phyloP scores from a whole-genome alignment of 2,329 filamentous ascomycete species.

The Claviceps lovelessii region DNA sequence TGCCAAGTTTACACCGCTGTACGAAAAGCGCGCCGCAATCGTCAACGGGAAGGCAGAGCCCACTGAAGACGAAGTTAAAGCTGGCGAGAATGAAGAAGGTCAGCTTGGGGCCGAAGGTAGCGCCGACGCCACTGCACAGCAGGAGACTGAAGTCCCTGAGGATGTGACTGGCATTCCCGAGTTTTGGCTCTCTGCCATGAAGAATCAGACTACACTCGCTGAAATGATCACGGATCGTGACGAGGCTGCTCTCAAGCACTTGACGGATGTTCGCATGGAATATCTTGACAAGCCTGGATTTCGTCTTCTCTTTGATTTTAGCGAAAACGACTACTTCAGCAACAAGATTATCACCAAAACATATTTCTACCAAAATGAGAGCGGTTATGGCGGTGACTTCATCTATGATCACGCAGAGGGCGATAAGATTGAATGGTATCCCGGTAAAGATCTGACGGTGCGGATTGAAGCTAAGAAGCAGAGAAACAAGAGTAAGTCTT shows the following conservation, averaged over 20 bases:
- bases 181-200: slow-evolving; percentile 99
- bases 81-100: slow-evolving; percentile 65
- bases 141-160: slow-evolving; percentile 42
- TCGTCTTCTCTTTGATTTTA: slow-evolving; percentile 94
- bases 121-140: slow-evolving; percentile 39
- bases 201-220: slow-evolving; percentile 92
- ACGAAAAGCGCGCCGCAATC: slow-evolving; percentile 86
- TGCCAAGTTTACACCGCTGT: slow-evolving; percentile 93
- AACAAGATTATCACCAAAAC: slow-evolving; percentile 98
- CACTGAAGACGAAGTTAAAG: slow-evolving; percentile 71
- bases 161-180: slow-evolving; percentile 74
- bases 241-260: slow-evolving; percentile 78
- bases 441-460: slow-evolving; percentile 83
- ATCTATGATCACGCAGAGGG: slow-evolving; percentile 99
- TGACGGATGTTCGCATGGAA: slow-evolving; percentile 95
- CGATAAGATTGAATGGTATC: slow-evolving; percentile 95
- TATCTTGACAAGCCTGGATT: slow-evolving; percentile 97
- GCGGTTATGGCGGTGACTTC: slow-evolving; percentile 95
- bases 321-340: slow-evolving; percentile 88
- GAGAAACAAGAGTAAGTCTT: slow-evolving; percentile 82
- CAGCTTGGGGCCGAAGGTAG: slow-evolving; percentile 54
- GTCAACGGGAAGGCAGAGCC: slow-evolving; percentile 81
- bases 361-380: slow-evolving; percentile 98
- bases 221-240: slow-evolving; percentile 99
- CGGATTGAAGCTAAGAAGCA: slow-evolving; percentile 98